Evolutionary conservation across 83 land plant genomes (phyloP).

Genomic region (Isoetes engelmannii): DNA sequence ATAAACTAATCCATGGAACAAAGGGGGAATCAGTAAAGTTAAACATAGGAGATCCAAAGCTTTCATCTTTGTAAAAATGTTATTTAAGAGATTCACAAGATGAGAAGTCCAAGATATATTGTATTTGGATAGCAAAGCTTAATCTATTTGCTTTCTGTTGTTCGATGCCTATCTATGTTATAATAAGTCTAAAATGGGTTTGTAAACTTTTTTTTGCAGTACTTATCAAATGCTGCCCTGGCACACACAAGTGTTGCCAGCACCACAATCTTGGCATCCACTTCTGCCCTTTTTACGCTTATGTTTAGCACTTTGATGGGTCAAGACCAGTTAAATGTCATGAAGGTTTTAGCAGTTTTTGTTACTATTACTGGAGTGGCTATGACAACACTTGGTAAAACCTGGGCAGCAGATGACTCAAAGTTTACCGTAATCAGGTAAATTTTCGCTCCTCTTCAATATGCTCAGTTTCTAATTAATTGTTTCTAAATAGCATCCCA

Average conservation of each 20-base stretch:
- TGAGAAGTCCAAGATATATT: neutral
- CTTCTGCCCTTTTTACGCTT: constrained; percentile 93
- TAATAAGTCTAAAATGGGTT: no score
- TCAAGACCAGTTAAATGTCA: constrained; percentile 62
- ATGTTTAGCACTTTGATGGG: constrained; percentile 78
- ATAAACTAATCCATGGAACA: no score
- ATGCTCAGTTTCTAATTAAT: neutral
- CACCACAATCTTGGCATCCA: constrained; percentile 88
- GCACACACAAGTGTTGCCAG: constrained; percentile 97
- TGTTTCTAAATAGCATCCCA: neutral
- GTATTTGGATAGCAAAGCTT: neutral
- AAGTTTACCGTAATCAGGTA: constrained; percentile 37
- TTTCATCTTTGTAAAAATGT: no score
- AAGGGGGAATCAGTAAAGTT: no score
- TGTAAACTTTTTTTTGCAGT: constrained; percentile 46
- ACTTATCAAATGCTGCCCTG: constrained; percentile 92
- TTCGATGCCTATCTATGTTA: neutral
- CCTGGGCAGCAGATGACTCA: constrained; percentile 88
- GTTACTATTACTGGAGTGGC: constrained; percentile 91
- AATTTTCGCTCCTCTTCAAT: no score
- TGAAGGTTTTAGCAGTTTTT: constrained; percentile 78
- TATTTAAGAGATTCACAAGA: no score
- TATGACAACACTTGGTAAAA: constrained; percentile 96
- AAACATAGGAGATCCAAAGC: no score
- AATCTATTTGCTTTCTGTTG: neutral